Evolutionary conservation across 176 grass and related monocot genomes (phyloP), one percentile per base, ranked within the genome.

Genomic region (Eragrostis nindensis): DNA sequence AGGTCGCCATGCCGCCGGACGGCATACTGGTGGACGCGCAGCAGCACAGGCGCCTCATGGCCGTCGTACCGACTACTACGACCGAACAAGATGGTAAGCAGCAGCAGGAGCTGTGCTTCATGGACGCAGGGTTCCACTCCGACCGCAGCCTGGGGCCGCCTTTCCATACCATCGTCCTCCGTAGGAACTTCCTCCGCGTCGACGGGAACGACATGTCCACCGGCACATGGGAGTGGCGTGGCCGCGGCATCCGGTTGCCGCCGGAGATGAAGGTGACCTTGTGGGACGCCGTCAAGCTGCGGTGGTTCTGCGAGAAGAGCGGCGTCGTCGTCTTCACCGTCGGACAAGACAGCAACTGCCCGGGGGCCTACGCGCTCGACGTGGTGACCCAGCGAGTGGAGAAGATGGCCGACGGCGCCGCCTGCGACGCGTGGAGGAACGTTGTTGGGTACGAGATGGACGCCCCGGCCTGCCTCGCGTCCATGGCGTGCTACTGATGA

Each of bases 11-110:
- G 77, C 64, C 77, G 9, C n/a, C 3, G 0, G 0, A 0, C 36
- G n/a, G 75, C 17, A 22, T 7, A 0, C 42, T 26, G 1, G 26
- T 3, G 24, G 11, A 66, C 42, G 4, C 0, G 5, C 24, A 2
- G 11, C 8, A 5, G 75, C 15, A 45, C 27, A 0, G 0, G 50
- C 5, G 29, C 12, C 2, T 94, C 27, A 73, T 94, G 5, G 90
- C 82, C 27, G 79, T 88, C 43, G 88, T 78, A 53, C 78, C 74
- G 78, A 88, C 30, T 42, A 22, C 15, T 77, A 64, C 42, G 42
- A n/a, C n/a, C n/a, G 32, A 36, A 36, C 32, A 36, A 36, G 32
- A 36, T 36, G 32, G 32, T 4, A 36, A 36, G 32, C 32, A 36
- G 32, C 32, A 36, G 4, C 32, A 36, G 32, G 32, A 44, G 62